Evolutionary conservation across 2,329 filamentous ascomycete species (phyloP).

Genomic region (Ceratocystis eucalypticola): DNA sequence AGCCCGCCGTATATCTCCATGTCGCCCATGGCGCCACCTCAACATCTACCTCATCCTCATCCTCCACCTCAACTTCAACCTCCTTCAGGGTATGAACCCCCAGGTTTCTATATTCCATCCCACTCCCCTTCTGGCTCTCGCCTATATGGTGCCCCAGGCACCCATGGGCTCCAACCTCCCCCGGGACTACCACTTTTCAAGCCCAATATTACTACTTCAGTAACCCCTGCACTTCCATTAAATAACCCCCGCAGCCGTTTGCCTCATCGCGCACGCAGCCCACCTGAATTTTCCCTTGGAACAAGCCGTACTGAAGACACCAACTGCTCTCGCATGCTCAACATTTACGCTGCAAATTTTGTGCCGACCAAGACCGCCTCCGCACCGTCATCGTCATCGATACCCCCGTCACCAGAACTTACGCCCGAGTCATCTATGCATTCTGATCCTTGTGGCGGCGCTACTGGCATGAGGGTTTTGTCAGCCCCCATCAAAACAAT

Average conservation of each 20-base stretch:
- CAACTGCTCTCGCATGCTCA: not conserved
- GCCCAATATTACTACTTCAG: not conserved
- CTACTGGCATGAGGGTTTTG: not conserved
- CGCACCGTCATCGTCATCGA: slow-evolving; percentile 2
- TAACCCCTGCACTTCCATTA: not conserved
- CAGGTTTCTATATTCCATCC: not conserved
- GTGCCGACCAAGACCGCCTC: not conserved
- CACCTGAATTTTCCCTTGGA: not conserved
- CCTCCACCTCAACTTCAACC: not conserved
- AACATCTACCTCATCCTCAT: not conserved
- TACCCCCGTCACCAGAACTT: not conserved
- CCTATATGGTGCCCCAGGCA: not conserved
- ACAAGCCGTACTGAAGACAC: not conserved
- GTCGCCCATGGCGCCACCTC: not conserved
- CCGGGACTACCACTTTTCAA: not conserved
- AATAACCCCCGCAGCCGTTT: not conserved
- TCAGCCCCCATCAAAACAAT: not conserved
- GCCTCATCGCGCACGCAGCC: not conserved
- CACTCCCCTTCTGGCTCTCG: not conserved
- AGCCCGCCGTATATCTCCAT: slow-evolving; percentile 6
- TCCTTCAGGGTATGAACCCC: not conserved
- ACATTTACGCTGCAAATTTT: slow-evolving; percentile 6
- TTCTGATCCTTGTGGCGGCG: not conserved
- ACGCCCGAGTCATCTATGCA: not conserved
- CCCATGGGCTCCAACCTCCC: not conserved